These are phyloP conservation scores for Capsicum baccatum DNA, from an alignment of 257 asterid genomes.

Conservation along the genomic window DNA sequence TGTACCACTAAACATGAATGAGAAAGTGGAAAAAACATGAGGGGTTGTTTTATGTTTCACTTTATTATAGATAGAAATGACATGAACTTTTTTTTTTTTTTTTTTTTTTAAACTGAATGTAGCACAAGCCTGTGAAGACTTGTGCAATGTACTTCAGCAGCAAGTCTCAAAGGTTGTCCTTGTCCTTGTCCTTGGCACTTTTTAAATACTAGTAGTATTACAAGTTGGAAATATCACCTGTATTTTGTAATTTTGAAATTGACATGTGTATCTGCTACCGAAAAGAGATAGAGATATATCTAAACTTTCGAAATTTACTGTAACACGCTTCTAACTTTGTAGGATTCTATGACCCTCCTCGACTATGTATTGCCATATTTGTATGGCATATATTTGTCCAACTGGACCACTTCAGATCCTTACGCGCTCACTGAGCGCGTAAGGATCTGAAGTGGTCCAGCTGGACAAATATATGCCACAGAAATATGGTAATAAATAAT, in stretches of 20 bases:
- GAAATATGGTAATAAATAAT: too few relatives aligned
- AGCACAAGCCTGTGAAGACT: neutral
- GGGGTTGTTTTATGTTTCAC: neutral
- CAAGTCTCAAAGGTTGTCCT: neutral
- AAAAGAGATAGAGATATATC: too few relatives aligned
- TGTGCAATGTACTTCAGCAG: neutral
- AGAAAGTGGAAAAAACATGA: neutral
- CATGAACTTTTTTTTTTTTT: neutral
- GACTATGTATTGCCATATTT: too few relatives aligned
- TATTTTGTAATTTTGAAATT: neutral
- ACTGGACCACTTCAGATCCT: too few relatives aligned
- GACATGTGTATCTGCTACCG: neutral
- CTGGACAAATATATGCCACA: too few relatives aligned
- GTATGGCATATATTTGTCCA: too few relatives aligned
- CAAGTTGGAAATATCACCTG: slow-evolving; percentile 34
- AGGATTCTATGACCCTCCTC: too few relatives aligned
- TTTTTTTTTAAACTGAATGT: slow-evolving; percentile 11
- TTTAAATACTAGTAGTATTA: neutral
- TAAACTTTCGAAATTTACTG: too few relatives aligned
- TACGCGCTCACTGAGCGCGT: too few relatives aligned
- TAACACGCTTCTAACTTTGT: too few relatives aligned
- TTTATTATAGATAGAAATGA: slow-evolving; percentile 27
- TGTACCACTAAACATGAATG: slow-evolving; percentile 3
- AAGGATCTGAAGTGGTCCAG: too few relatives aligned
- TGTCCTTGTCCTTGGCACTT: neutral